These are phyloP conservation scores for Decorospora gaudefroyi DNA, from an alignment of 2,329 filamentous ascomycete species.

Conservation along the genomic window DNA sequence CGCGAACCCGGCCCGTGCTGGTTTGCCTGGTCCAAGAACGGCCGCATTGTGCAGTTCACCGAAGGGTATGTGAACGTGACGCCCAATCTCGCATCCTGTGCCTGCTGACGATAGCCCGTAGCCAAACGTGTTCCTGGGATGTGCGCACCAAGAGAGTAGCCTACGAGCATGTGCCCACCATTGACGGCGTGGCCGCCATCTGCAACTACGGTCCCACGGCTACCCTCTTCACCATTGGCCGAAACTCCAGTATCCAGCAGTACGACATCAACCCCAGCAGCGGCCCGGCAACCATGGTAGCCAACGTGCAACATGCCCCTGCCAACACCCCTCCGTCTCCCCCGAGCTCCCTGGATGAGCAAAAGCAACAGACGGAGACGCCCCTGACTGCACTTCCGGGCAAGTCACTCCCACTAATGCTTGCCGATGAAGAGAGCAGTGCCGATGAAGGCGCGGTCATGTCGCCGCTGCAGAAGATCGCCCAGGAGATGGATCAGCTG, in stretches of 20 bases:
- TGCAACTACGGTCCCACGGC: constrained; percentile 88
- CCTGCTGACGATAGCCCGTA: constrained; percentile 36
- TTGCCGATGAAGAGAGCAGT: constrained; percentile 65
- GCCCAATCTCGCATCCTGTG: constrained; percentile 10
- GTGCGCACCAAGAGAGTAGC: constrained; percentile 97
- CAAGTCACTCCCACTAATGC: constrained; percentile 37
- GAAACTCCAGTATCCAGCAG: constrained; percentile 88
- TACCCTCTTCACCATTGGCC: constrained; percentile 87
- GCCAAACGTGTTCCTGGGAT: constrained; percentile 94
- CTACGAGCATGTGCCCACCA: constrained; percentile 83
- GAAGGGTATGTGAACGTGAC: constrained; percentile 90
- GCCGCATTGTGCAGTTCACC: constrained; percentile 88
- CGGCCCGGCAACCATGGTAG: constrained; percentile 72
- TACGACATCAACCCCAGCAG: constrained; percentile 80
- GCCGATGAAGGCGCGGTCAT: constrained; percentile 65
- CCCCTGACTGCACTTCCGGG: constrained; percentile 39
- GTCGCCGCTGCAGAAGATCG: constrained; percentile 75
- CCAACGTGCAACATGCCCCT: constrained; percentile 84
- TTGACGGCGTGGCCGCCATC: constrained; percentile 78
- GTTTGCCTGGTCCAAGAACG: constrained; percentile 99
- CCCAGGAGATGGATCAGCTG: constrained; percentile 68
- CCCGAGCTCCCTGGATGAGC: constrained; percentile 78
- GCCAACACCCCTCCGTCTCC: constrained; percentile 78
- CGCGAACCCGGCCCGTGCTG: constrained; percentile 79
- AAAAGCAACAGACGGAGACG: constrained; percentile 53